A percentile compares a stretch with the other conserved stretches of the same genome.
Conservation (phyloP, 164 flowering plant species). For the Umbellularia californica region DNA sequence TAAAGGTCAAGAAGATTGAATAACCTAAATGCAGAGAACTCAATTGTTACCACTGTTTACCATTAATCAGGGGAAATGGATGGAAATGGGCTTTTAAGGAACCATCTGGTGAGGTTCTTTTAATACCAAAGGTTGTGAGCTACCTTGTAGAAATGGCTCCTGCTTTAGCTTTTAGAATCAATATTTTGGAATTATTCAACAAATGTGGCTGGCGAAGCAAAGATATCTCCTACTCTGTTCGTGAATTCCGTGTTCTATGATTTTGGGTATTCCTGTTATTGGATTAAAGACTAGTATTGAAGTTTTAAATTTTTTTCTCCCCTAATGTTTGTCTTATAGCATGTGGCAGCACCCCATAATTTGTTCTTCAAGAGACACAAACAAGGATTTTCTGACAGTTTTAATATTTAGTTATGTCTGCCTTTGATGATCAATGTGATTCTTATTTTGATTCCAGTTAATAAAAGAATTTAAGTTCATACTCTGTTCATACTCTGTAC, state of each 20-base stretch:
- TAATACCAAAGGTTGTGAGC: neutral
- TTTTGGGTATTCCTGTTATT: neutral
- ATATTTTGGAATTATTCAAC: neutral
- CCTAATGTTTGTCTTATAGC: neutral
- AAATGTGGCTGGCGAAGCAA: neutral
- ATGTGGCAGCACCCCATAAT: neutral
- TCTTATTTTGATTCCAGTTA: neutral
- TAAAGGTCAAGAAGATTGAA: neutral
- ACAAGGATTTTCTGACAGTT: neutral
- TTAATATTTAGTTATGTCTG: conserved; percentile 2
- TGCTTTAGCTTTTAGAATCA: conserved; percentile 2
- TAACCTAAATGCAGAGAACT: neutral
- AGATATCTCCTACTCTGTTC: neutral
- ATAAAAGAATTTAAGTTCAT: no score
- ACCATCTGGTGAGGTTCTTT: neutral
- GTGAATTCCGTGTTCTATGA: neutral
- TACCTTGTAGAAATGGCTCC: neutral
- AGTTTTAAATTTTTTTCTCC: neutral
- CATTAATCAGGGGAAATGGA: neutral
- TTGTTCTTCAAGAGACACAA: conserved; percentile 1
- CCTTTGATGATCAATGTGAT: neutral
- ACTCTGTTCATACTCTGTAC: no score
- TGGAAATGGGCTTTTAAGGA: neutral
- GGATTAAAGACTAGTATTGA: neutral
- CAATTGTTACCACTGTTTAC: conserved; percentile 1